Evolutionary conservation across 345 rosid genomes (phyloP), one percentile per base, ranked within the genome.

Genomic region (Euphorbia lathyris): DNA sequence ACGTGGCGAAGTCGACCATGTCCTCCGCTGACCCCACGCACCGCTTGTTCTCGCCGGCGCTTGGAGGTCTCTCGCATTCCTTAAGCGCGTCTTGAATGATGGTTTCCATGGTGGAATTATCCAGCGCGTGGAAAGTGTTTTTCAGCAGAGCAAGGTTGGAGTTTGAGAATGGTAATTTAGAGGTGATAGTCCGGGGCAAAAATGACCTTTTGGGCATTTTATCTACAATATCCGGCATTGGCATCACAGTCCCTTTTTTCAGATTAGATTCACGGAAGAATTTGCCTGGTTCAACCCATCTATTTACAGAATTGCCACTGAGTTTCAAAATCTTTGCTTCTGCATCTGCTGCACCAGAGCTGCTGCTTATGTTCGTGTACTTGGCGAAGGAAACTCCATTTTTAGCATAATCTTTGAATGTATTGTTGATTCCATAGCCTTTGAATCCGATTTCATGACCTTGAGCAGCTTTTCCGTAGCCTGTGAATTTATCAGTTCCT

Each of bases 161-260:
- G 9, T 86, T 74, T 4, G 97, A 84, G 62, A 90, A 86, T 0
- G 97, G 96, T 60, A 91, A 55, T 50, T 87, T 86, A 0, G 90
- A 82, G 4, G 74, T 30, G n/a, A 93, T 86, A 1, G 77, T 65
- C 4, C 92, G 92, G 77, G 98, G 97, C 66, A 91, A 76, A 88
- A 94, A 89, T 48, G 97, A 84, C 85, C 98, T 90, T 74, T 74
- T 64, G 13, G 98, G 98, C 98, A 91, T 90, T 77, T 85, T 90
- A 82, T 94, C 98, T 14, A 25, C 70, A 50, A 94, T 88, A 78
- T 94, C 97, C 1, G 98, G 96, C 96, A 94, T 85, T 40, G 87
- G 88, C 89, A 91, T 87, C 9, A 74, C 63, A 0, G 79, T 82
- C 58, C 98, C 97, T 69, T 75, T 73, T 73, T 84, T 90, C n/a